A percentile compares a stretch with the other conserved stretches of the same genome.
Conservation (phyloP, 2,329 filamentous ascomycete genomes). For the Cryphonectria naterciae region DNA sequence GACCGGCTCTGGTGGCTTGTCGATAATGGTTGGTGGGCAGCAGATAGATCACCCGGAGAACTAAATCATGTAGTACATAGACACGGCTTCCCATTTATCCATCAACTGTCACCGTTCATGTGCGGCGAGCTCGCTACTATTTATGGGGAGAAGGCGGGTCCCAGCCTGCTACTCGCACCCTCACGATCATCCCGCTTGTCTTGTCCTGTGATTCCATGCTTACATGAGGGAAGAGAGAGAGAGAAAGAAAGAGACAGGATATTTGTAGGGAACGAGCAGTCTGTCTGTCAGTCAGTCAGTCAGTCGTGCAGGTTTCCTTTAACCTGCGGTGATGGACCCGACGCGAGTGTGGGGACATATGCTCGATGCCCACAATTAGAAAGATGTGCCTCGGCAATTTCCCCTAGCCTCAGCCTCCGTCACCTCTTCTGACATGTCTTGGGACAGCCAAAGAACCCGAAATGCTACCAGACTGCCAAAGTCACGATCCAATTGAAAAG, state of each 20-base stretch:
- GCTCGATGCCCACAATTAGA: background rate
- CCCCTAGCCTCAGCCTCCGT: background rate
- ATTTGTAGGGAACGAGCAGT: background rate
- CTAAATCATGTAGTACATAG: background rate
- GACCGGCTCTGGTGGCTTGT: background rate
- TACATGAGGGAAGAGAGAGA: background rate
- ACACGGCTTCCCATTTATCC: constrained; percentile 1
- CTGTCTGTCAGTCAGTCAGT: background rate
- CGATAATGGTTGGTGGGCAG: background rate
- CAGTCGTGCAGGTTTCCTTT: background rate
- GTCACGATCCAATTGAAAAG: background rate
- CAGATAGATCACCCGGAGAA: background rate
- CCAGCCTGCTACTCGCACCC: background rate
- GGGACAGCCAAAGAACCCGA: background rate
- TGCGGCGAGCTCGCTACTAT: background rate
- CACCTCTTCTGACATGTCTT: background rate
- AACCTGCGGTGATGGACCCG: background rate
- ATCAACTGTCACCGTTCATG: background rate
- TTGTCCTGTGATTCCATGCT: background rate
- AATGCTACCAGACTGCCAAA: background rate
- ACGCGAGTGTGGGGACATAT: background rate
- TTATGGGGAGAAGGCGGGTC: background rate
- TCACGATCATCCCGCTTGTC: background rate
- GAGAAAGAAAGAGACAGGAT: background rate
- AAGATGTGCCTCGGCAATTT: constrained; percentile 14